Percentiles rank a stretch among this genome's conserved stretches.
phyloP scores from a whole-genome alignment of 345 rosid species.

The Anastatica hierochuntica region DNA sequence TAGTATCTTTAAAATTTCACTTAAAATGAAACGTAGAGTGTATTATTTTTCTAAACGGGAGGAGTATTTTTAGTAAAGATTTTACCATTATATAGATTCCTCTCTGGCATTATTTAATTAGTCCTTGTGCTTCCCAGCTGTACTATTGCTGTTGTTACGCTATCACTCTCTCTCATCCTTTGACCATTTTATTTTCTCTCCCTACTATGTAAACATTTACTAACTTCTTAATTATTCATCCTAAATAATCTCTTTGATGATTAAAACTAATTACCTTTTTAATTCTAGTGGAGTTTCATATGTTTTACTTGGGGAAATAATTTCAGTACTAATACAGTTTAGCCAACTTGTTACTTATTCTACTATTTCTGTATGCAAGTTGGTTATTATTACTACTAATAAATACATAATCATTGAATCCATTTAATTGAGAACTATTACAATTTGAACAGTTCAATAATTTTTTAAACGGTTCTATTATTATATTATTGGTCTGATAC shows the following conservation, averaged over 20 bases:
- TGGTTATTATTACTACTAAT: conserved; percentile 2
- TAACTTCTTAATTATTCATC: background rate
- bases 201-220: background rate
- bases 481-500: background rate
- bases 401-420: conserved; percentile 14
- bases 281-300: background rate
- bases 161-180: conserved; percentile 15
- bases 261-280: background rate
- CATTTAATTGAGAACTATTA: background rate
- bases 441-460: background rate
- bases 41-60: too few relatives aligned
- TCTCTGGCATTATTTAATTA: conserved; percentile 31
- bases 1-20: too few relatives aligned
- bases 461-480: background rate
- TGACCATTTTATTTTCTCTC: conserved; percentile 4
- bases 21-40: too few relatives aligned
- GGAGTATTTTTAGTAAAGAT: too few relatives aligned
- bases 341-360: conserved; percentile 1
- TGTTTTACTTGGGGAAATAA: background rate
- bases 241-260: background rate
- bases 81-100: conserved; percentile 1
- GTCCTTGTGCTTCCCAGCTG: conserved; percentile 33
- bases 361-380: background rate
- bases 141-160: conserved; percentile 14
- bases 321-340: background rate